Evolutionary conservation across 2,329 filamentous ascomycete species (phyloP), one percentile per base, ranked within the genome.

Genomic region (Aspergillus fijiensis): DNA sequence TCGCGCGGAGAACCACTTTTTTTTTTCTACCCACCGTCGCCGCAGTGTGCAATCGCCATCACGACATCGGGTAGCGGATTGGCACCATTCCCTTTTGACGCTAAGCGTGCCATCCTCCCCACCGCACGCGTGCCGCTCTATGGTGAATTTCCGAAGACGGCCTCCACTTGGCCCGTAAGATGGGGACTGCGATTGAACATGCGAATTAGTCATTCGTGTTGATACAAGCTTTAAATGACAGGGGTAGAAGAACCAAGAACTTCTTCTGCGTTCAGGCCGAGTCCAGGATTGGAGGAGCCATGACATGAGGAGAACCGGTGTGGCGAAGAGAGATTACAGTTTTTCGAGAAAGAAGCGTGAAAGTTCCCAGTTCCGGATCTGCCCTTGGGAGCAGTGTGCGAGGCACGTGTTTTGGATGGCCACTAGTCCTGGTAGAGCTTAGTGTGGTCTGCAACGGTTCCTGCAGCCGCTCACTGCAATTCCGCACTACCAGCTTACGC

Each of bases 21-120:
- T 33, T 48, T 55, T 55, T 47, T 45, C 42, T 42, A 11, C 25
- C 31, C 53, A 21, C 42, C 31, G 53, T 55, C 39, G 39, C 39
- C 39, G 39, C 39, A 45, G n/a, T 45, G 39, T 45, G 39, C 39
- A 45, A 55, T 47, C 53, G 47, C 42, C 53, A 55, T 55, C 53
- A 47, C 53, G 53, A 55, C 53, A 55, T 55, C 53, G 53, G 53
- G 53, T 49, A 55, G 45, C 42, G 42, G 21, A n/a, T 55, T 49
- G 27, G 42, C 53, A 55, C 53, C 53, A 55, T 52, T 42, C 50
- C 52, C 23, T n/a, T 19, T 23, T 53, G 14, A 11, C n/a, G 7
- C 42, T 55, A 45, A 45, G 39, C 39, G 39, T 16, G 39, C 52
- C 4, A 27, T 4, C 16, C 31, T 47, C 53, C 31, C 53, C 53